Percentiles rank a stretch among this genome's conserved stretches.
phyloP scores from a whole-genome alignment of 768 basidiomycete genomes.

The Suillus clintonianus region DNA sequence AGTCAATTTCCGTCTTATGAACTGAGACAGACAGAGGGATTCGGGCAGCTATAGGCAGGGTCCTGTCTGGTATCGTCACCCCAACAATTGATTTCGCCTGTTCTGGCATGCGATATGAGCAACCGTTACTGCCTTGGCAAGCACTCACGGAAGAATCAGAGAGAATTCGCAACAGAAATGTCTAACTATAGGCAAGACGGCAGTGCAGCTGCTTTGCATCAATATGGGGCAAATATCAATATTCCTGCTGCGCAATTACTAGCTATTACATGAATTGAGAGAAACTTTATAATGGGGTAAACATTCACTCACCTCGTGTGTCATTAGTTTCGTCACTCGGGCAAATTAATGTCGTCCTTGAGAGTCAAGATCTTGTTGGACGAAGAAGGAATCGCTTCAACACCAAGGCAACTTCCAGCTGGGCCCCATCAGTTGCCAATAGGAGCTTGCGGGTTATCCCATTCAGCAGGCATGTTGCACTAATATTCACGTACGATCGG shows the following conservation, averaged over 20 bases:
- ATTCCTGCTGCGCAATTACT: background rate
- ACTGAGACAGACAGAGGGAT: background rate
- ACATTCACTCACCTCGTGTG: background rate
- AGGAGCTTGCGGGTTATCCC: background rate
- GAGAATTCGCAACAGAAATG: background rate
- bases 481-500: background rate
- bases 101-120: background rate
- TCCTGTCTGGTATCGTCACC: background rate
- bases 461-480: background rate
- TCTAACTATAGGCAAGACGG: background rate
- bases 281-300: background rate
- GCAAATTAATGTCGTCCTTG: background rate
- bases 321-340: background rate
- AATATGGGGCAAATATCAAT: no score
- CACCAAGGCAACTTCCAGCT: background rate
- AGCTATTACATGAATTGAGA: background rate
- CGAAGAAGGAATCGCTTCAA: background rate
- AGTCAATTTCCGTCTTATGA: background rate
- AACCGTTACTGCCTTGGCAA: background rate
- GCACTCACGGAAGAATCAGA: background rate
- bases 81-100: background rate
- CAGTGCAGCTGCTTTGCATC: background rate
- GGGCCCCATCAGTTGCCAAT: background rate
- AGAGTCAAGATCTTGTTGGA: background rate
- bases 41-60: background rate